Evolutionary conservation across 305 asterid genomes (phyloP).

Genomic region (Fraxinus paxiana): DNA sequence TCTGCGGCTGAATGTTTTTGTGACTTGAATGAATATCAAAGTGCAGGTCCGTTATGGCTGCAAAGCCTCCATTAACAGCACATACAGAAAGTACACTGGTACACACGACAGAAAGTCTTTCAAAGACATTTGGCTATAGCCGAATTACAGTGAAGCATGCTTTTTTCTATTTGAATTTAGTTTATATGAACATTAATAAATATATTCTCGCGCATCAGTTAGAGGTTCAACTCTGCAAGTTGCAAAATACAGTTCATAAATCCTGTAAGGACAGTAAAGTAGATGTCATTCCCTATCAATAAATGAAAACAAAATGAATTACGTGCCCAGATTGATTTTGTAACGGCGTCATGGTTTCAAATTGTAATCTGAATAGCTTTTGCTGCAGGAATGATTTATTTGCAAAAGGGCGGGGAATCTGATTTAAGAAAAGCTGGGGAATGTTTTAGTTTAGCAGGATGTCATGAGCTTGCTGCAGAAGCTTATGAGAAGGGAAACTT

Average conservation of each 20-base stretch:
- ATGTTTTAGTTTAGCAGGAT: conserved; percentile 52
- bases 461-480: conserved; percentile 42
- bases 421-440: conserved; percentile 58
- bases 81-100: not conserved
- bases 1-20: conserved; percentile 68
- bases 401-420: conserved; percentile 39
- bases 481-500: conserved; percentile 46
- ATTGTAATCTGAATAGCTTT: not conserved
- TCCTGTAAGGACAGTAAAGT: not conserved
- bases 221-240: not conserved
- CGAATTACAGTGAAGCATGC: not conserved
- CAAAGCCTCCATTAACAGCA: not conserved
- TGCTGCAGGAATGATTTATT: conserved; percentile 49
- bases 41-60: conserved; percentile 42
- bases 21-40: conserved; percentile 55
- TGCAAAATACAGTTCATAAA: not conserved
- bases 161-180: not conserved
- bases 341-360: not conserved
- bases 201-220: not conserved
- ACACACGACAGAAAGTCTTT: not conserved
- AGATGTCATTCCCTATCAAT: not conserved
- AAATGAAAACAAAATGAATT: not conserved
- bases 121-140: not conserved
- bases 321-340: not conserved
- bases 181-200: not conserved